These are phyloP conservation scores for Elsinoe necatrix DNA, from an alignment of 2,329 filamentous ascomycete species.

Conservation along the genomic window DNA sequence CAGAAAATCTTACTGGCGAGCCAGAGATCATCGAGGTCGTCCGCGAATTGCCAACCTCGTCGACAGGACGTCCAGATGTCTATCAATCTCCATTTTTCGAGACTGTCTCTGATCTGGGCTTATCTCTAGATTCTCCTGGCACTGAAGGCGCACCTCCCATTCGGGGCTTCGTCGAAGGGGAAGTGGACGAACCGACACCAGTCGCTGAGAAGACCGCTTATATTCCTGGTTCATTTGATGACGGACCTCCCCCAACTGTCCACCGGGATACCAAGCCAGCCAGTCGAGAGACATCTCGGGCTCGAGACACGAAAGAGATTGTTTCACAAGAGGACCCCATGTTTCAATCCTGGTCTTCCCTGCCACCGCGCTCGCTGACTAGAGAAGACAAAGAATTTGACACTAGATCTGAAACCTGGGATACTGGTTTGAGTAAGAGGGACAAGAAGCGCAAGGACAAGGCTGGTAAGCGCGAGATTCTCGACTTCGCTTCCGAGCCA, in stretches of 20 bases:
- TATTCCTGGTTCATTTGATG: constrained; percentile 54
- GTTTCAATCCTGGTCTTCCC: neutral
- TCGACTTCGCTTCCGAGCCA: constrained; percentile 11
- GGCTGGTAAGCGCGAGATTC: neutral
- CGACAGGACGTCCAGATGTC: constrained; percentile 7
- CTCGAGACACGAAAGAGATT: neutral
- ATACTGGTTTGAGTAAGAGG: constrained; percentile 10
- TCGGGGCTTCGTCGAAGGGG: constrained; percentile 35
- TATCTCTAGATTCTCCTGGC: constrained; percentile 26
- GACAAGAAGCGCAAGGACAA: constrained; percentile 15
- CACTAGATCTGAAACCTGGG: constrained; percentile 10
- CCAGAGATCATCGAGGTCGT: constrained; percentile 18
- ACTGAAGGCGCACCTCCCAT: constrained; percentile 27
- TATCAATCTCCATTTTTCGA: constrained; percentile 36
- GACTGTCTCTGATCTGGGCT: constrained; percentile 34
- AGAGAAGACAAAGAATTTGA: constrained; percentile 8
- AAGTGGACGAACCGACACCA: constrained; percentile 50
- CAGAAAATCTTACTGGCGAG: constrained; percentile 20
- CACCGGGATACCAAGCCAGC: constrained; percentile 16
- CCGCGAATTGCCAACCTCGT: constrained; percentile 7
- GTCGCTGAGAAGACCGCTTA: constrained; percentile 40
- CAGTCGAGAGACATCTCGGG: constrained; percentile 5
- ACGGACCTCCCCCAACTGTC: constrained; percentile 13
- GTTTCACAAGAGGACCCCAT: neutral
- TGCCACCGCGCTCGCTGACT: neutral